Conservation (phyloP, 352 stramenopile species). For the Phytophthora tubulina region DNA sequence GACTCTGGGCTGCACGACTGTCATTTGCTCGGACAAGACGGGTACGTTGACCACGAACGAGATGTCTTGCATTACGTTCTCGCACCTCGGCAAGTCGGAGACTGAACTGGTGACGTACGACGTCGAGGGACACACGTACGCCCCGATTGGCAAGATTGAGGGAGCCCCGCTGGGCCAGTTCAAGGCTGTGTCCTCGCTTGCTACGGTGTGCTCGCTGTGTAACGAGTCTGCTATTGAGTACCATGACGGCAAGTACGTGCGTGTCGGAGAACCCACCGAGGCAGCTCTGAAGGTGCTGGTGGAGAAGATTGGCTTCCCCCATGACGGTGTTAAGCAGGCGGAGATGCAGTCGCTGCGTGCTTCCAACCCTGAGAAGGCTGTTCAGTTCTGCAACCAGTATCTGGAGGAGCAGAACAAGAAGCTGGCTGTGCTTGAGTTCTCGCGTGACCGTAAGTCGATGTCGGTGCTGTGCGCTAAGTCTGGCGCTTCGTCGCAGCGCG, state of each 20-base stretch:
- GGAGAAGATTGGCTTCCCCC: conserved; percentile 94
- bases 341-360: conserved; percentile 66
- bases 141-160: conserved; percentile 81
- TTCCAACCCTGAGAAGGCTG: conserved; percentile 73
- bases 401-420: conserved; percentile 89
- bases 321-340: conserved; percentile 69
- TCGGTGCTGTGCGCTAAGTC: conserved; percentile 92
- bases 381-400: conserved; percentile 87
- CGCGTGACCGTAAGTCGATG: conserved; percentile 98
- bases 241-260: conserved; percentile 88
- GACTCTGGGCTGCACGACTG: conserved; percentile 96
- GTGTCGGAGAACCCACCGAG: conserved; percentile 97
- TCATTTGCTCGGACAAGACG: conserved; percentile 95
- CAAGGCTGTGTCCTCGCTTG: conserved; percentile 86
- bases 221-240: conserved; percentile 96
- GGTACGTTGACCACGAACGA: conserved; percentile 99
- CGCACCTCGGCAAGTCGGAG: conserved; percentile 68
- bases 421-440: conserved; percentile 96
- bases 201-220: conserved; percentile 95
- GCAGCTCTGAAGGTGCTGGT: conserved; percentile 96
- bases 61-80: conserved; percentile 94
- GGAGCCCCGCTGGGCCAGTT: conserved; percentile 61
- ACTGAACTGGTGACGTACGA: conserved; percentile 90
- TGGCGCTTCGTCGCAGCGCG: conserved; percentile 39
- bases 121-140: conserved; percentile 96